Evolutionary conservation across 805 yeast genomes (phyloP).

Genomic region (Saturnispora serradocipensis): DNA sequence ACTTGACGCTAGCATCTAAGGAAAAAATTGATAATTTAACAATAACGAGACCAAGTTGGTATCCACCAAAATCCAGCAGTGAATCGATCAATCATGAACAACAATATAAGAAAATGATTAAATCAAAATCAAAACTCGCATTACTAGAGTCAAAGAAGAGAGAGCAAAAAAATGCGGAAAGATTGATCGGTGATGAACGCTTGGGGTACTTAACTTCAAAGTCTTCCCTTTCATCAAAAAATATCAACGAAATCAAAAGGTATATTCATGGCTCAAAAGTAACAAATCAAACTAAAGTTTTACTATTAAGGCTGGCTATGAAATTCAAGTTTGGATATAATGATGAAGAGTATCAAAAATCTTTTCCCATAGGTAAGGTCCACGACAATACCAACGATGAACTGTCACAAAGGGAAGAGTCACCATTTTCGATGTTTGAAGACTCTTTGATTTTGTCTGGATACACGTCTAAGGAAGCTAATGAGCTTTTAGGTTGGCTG

Average conservation of each 20-base stretch:
- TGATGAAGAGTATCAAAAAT: not conserved
- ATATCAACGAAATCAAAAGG: conserved; percentile 26
- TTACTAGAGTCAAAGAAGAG: conserved; percentile 25
- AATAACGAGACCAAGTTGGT: conserved; percentile 60
- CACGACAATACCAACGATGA: not conserved
- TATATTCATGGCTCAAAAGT: conserved; percentile 26
- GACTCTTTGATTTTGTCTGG: not conserved
- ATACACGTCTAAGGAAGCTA: conserved; percentile 2
- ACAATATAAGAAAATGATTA: conserved; percentile 36
- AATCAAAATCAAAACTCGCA: conserved; percentile 25
- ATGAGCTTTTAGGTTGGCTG: conserved; percentile 17
- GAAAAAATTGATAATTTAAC: conserved; percentile 48
- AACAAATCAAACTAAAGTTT: conserved; percentile 15
- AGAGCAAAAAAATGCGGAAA: conserved; percentile 26
- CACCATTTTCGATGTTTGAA: not conserved
- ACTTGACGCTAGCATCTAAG: conserved; percentile 47
- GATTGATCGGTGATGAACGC: conserved; percentile 28
- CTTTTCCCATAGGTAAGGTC: not conserved
- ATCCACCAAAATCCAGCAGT: conserved; percentile 51
- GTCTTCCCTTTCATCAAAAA: conserved; percentile 21
- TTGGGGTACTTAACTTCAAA: conserved; percentile 23
- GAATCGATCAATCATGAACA: conserved; percentile 50
- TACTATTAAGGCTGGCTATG: conserved; percentile 16
- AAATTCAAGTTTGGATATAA: conserved; percentile 6
- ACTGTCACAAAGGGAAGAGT: not conserved